A percentile compares a stretch with the other conserved stretches of the same genome.
Evolutionary conservation across 768 basidiomycete genomes (phyloP).

Genomic region (Lactifluus volemus): DNA sequence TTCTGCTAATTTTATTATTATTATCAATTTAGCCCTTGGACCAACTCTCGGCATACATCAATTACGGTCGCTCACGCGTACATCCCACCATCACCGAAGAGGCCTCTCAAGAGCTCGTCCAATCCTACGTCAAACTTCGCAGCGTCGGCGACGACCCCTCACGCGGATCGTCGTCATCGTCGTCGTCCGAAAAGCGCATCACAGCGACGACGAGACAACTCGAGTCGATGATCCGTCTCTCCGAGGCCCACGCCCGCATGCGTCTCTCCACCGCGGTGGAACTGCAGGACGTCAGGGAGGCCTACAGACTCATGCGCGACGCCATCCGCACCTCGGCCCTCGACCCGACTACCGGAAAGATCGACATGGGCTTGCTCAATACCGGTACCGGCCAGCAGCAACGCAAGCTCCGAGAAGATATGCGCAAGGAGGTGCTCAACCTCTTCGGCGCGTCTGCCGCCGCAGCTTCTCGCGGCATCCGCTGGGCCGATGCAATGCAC

Average conservation of each 20-base stretch:
- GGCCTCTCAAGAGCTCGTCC: slow-evolving; percentile 77
- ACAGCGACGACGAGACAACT: slow-evolving; percentile 97
- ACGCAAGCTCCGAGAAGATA: slow-evolving; percentile 79
- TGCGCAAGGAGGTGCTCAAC: slow-evolving; percentile 70
- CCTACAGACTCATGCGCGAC: slow-evolving; percentile 90
- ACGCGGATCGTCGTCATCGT: slow-evolving; percentile 29
- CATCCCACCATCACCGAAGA: slow-evolving; percentile 81
- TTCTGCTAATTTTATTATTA: too few relatives aligned
- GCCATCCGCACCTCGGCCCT: slow-evolving; percentile 92
- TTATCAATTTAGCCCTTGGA: slow-evolving; percentile 85
- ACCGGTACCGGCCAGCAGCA: slow-evolving; percentile 88
- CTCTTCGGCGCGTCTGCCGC: slow-evolving; percentile 42
- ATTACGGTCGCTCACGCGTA: slow-evolving; percentile 80
- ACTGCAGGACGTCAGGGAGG: slow-evolving; percentile 80
- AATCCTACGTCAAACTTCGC: slow-evolving; percentile 89
- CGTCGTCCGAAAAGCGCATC: slow-evolving; percentile 77
- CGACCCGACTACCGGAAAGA: slow-evolving; percentile 94
- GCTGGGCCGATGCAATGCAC: slow-evolving; percentile 79
- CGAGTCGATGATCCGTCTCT: slow-evolving; percentile 93
- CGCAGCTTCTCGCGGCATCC: slow-evolving; percentile 51
- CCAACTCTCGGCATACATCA: slow-evolving; percentile 89
- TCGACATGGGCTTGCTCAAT: slow-evolving; percentile 92
- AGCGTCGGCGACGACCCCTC: slow-evolving; percentile 87
- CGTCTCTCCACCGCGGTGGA: slow-evolving; percentile 84
- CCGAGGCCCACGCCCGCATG: slow-evolving; percentile 97